These are phyloP conservation scores for Ogataea methylovora DNA, from an alignment of 805 yeast genomes.

Conservation along the genomic window DNA sequence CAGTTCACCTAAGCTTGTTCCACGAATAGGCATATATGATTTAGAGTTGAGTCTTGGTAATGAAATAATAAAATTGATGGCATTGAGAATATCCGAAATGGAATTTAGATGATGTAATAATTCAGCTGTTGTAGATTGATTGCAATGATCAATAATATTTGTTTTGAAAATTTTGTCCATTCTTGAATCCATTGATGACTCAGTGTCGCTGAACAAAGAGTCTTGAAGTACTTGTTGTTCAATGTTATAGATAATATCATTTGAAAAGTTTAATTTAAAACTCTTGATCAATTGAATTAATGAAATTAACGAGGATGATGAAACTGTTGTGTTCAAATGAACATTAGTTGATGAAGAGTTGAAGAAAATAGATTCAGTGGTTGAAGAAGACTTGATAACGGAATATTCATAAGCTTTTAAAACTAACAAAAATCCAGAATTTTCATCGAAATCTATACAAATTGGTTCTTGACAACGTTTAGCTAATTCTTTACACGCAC, in stretches of 20 bases:
- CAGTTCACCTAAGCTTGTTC: slow-evolving; percentile 15
- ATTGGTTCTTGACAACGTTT: slow-evolving; percentile 56
- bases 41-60: slow-evolving; percentile 20
- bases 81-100: slow-evolving; percentile 27
- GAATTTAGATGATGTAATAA: slow-evolving; percentile 33
- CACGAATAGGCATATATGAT: slow-evolving; percentile 10
- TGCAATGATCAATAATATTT: slow-evolving; percentile 32
- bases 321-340: slow-evolving; percentile 4
- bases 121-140: slow-evolving; percentile 27
- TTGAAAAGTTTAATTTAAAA: slow-evolving; percentile 33
- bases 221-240: slow-evolving; percentile 29
- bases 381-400: slow-evolving; percentile 25
- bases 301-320: slow-evolving; percentile 6
- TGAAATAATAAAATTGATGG: slow-evolving; percentile 29
- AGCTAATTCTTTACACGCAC: slow-evolving; percentile 65
- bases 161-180: slow-evolving; percentile 34
- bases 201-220: slow-evolving; percentile 15
- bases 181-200: slow-evolving; percentile 21
- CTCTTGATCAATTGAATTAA: slow-evolving; percentile 22
- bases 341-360: not conserved
- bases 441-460: slow-evolving; percentile 33
- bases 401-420: slow-evolving; percentile 29
- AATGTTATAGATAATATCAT: slow-evolving; percentile 26
- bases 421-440: slow-evolving; percentile 19
- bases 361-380: slow-evolving; percentile 18